phyloP scores from a whole-genome alignment of 2,329 filamentous ascomycete genomes.

The Gyromitra esculenta region DNA sequence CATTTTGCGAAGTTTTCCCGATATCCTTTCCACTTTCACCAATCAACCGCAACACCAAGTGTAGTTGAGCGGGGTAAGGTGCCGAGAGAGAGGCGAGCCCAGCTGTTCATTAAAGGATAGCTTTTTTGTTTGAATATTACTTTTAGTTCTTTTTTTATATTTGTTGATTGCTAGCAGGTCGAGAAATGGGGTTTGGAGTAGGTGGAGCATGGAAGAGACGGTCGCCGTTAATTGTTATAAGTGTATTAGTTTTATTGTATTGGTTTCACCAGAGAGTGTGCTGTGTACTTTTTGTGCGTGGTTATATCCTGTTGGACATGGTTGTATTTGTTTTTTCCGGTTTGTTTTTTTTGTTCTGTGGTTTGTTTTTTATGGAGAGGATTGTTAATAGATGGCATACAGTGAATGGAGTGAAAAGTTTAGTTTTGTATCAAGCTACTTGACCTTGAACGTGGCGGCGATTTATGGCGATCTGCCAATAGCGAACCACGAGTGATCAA shows the following conservation, averaged over 20 bases:
- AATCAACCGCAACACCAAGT: background rate
- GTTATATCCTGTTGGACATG: constrained; percentile 25
- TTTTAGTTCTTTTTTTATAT: constrained; percentile 38
- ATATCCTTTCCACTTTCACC: background rate
- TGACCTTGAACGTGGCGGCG: background rate
- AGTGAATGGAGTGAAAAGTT: constrained; percentile 24
- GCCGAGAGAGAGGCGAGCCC: background rate
- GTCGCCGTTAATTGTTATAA: constrained; percentile 5
- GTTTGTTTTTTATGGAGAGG: constrained; percentile 23
- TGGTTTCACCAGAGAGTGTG: background rate
- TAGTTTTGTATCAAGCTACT: constrained; percentile 3
- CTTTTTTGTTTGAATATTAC: constrained; percentile 38
- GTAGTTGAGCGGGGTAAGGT: background rate
- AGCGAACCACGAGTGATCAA: background rate
- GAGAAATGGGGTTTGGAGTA: constrained; percentile 19
- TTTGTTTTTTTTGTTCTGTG: background rate
- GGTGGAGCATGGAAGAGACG: constrained; percentile 4
- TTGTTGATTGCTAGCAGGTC: background rate
- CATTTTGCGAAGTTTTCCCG: background rate
- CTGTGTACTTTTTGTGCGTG: constrained; percentile 16
- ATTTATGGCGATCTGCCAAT: background rate
- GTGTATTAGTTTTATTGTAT: constrained; percentile 16
- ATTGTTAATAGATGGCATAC: constrained; percentile 33
- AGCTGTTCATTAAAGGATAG: constrained; percentile 27
- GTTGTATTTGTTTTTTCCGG: constrained; percentile 24